Conservation (phyloP, 2,329 filamentous ascomycete species). For the Diaporthe longicolla region DNA sequence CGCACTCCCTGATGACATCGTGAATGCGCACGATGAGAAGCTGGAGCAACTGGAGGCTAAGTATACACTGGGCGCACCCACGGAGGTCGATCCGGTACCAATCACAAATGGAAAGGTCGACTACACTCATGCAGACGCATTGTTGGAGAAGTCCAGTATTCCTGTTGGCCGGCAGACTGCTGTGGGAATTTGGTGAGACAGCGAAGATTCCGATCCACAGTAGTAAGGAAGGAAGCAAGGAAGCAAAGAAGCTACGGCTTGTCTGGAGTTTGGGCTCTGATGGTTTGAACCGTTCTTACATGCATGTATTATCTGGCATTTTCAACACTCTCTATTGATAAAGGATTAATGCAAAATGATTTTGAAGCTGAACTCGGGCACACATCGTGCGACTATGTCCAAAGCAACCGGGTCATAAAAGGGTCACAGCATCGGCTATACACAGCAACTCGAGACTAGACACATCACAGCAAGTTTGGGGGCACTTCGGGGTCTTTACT, state of each 20-base stretch:
- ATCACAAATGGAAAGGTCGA: conserved; percentile 4
- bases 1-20: background rate
- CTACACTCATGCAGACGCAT: background rate
- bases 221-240: accelerated
- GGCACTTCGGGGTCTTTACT: no score
- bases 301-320: background rate
- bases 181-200: background rate
- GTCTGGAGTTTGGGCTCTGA: background rate
- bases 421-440: no score
- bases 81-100: background rate
- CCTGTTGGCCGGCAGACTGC: background rate
- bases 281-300: background rate
- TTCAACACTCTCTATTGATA: background rate
- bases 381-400: background rate
- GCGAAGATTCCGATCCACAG: background rate
- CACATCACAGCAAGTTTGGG: no score
- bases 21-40: conserved; percentile 13
- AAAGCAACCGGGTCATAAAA: no score
- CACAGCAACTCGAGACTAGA: no score
- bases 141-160: background rate
- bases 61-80: background rate
- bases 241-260: background rate
- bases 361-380: background rate
- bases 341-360: background rate
- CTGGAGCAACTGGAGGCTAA: background rate